Evolutionary conservation across 495 filamentous ascomycete species (phyloP), one percentile per base, ranked within the genome.

Genomic region (Aspergillus biplanus): DNA sequence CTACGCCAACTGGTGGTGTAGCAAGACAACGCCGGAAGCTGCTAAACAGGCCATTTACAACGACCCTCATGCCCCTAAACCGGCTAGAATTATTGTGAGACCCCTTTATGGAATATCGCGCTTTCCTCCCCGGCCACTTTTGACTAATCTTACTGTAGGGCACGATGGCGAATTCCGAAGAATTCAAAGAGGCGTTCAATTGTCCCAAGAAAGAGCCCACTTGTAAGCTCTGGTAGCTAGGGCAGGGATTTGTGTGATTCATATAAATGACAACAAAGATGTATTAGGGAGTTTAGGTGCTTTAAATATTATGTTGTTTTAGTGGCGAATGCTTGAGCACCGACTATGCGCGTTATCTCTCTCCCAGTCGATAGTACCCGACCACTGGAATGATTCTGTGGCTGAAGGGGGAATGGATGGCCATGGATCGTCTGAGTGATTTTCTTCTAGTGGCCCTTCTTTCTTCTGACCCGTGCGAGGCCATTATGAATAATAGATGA

Each of bases 1-100:
- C 0, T 91, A 86, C 62, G 83, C 70, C 16, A 90, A 84, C 58
- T 84, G 79, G 80, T 92, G 88, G 87, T 92, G 90, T 73, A 80
- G 83, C 27, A 89, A 89, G 76, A 78, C 70, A 12, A 85, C 85
- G 12, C 79, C 80, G 18, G 86, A 86, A 65, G 73, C 80, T 13
- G 86, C 85, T 0, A 76, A 84, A 52, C 75, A 83, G 48, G 70
- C 74, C 11, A 83, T 88, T 62, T 86, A 86, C 61, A 83, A 78
- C 33, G 88, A 91, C 70, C 83, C 84, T 0, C 90, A 92, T 72
- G 80, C 87, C 3, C 90, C 88, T 1, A 81, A 81, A 21, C 79
- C 81, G 58, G 82, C 82, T 0, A 79, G 90, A 7, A 86, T 90
- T 54, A 71, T 87, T 47, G 81, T 84, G 65, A 78, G 79, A 74